Base-by-base conservation (phyloP, 2,329 filamentous ascomycete species). In the Penicillium sclerotiorum region DNA sequence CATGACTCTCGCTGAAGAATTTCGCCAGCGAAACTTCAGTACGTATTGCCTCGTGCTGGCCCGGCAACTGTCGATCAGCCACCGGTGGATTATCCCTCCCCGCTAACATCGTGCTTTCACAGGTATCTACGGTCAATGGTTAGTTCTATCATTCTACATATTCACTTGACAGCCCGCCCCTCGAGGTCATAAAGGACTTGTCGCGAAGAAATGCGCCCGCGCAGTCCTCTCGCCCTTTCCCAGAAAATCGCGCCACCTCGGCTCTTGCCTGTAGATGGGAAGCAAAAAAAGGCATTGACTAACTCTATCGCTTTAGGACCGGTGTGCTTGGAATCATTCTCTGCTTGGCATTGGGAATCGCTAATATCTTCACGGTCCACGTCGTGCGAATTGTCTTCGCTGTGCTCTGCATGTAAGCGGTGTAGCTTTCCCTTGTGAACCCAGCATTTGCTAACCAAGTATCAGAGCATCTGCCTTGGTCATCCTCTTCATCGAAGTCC, bases 401-500 rank as follows among this genome's bases (percentile, higher is more conserved):
- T 53, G 72, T 79, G 47, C 63, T 84, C 45, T 80, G 79, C 70
- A 67, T 84, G 81, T 84, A 68, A 66, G 81, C 71, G 35, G 17
- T 15, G 13, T 32, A 13, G 15, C 8, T 25, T 17, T 9, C 13
- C 9, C 21, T 4, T 7, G 6, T 4, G 20, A 15, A 39, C 11
- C 5, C 11, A 8, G 9, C 18, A 5, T 20, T 9, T 9, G 3
- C 22, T 40, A 40, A 32, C n/a, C 8, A 23, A 32, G 18, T 20
- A n/a, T 27, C 60, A 93, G 89, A 37, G 77, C 81, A 53, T 90
- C 81, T 42, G 81, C 85, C 12, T 84, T 91, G 62, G 64, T 92
- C 62, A 87, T 94, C 66, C 77, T 94, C 67, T 94, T 94, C 74
- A 81, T 93, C 67, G 89, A 99, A 73, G 87, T 99, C 15, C 94